Base-by-base conservation (phyloP, 768 basidiomycete species). In the Collybiopsis confluens region DNA sequence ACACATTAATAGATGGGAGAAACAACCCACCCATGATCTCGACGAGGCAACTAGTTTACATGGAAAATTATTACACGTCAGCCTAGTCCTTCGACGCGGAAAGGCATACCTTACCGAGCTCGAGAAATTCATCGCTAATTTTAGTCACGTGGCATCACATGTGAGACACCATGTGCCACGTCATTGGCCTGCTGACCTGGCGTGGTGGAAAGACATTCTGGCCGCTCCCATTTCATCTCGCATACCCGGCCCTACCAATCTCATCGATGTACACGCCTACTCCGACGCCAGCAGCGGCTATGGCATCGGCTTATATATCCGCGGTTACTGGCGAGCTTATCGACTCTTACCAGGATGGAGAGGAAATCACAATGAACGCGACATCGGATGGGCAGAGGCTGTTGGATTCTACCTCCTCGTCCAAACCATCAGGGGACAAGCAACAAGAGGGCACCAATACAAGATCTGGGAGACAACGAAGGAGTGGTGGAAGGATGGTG, bases 331-430 rank as follows among this genome's bases (percentile, higher is more conserved):
- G 75, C 21, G 65, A 7, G 70, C 71, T 0, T 74, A 69, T 67
- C 9, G 43, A 0, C 66, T 75, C 11, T 20, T 60, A 2, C 64
- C 62, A 1, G 65, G 63, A 0, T 76, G 73, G 74, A 45, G 64
- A 16, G 42, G 23, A n/a, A 23, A 46, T 1, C 57, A 64, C n/a
- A 41, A 61, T 0, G 72, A 79, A 0, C 33, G 66, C 0, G 72
- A 79, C 52, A 81, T 80, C 49, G 61, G 62, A 0, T 81, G 78
- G 76, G 76, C 75, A 0, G 75, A 81, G 57, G 71, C 70, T 0
- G 56, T 78, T 8, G 71, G 72, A 0, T 72, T 81, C 48, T 65
- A 76, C 23, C 62, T 2, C 37, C 23, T 15, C 47, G 59, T 33
- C 30, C 53, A 21, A 56, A 59, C 20, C 56, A 54, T 21, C 24